Percentiles rank a stretch among this genome's conserved stretches.
These are phyloP conservation scores for Penicillium sp. DNA, from an alignment of 2,329 filamentous ascomycete species.

Conservation along the genomic window DNA sequence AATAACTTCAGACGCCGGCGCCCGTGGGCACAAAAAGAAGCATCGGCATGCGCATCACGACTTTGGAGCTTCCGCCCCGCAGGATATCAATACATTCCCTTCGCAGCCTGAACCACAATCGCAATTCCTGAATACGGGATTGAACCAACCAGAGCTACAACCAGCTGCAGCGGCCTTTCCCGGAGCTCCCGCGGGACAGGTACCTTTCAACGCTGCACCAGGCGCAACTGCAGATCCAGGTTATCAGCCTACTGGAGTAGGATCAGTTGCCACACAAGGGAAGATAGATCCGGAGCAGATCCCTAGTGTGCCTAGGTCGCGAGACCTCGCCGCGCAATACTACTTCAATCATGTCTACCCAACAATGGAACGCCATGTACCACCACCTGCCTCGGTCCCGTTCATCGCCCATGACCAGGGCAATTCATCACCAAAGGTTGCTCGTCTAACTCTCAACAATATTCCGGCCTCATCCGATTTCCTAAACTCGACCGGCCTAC, in stretches of 20 bases:
- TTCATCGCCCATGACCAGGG: slow-evolving; percentile 96
- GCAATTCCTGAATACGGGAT: slow-evolving; percentile 58
- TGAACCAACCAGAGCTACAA: slow-evolving; percentile 36
- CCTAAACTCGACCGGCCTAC: slow-evolving; percentile 73
- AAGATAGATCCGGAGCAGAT: slow-evolving; percentile 88
- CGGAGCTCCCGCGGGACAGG: slow-evolving; percentile 16
- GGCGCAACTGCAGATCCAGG: slow-evolving; percentile 24
- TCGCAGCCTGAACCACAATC: slow-evolving; percentile 46
- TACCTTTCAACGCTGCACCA: slow-evolving; percentile 16
- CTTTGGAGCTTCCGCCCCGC: slow-evolving; percentile 68
- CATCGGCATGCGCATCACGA: slow-evolving; percentile 89
- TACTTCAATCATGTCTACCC: slow-evolving; percentile 87
- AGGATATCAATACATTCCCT: slow-evolving; percentile 26
- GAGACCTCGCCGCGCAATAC: slow-evolving; percentile 77
- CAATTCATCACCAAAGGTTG: slow-evolving; percentile 92
- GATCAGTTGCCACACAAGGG: slow-evolving; percentile 62
- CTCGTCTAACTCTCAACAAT: slow-evolving; percentile 86
- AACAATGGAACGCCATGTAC: slow-evolving; percentile 90
- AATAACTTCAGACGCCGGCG: slow-evolving; percentile 51
- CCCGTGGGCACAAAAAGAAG: slow-evolving; percentile 71
- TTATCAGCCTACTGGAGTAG: slow-evolving; percentile 43
- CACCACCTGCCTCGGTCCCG: slow-evolving; percentile 80
- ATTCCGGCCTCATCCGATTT: slow-evolving; percentile 81
- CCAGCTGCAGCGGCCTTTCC: slow-evolving; percentile 24
- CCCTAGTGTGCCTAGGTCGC: slow-evolving; percentile 80